These are phyloP conservation scores for Suhomyces bokatorum DNA, from an alignment of 1,139 yeast species.

Conservation along the genomic window DNA sequence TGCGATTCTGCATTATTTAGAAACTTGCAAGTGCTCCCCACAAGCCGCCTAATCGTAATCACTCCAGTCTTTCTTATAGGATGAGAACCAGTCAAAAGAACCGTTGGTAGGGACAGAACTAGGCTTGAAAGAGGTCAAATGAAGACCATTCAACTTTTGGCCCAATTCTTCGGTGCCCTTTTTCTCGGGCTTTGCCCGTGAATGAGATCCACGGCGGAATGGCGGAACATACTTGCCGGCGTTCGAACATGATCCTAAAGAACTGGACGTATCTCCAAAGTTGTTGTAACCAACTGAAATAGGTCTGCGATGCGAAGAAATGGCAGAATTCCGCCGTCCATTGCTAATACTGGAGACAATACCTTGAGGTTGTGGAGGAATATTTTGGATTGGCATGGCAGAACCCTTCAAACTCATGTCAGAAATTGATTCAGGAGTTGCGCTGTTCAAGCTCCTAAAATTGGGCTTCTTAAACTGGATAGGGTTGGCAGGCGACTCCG, in stretches of 20 bases:
- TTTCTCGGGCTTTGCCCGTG: constrained; percentile 12
- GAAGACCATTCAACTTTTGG: constrained; percentile 12
- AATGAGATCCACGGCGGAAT: constrained; percentile 53
- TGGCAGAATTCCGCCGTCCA: constrained; percentile 13
- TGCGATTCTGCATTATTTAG: neutral
- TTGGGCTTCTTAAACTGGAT: constrained; percentile 17
- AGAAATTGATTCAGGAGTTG: constrained; percentile 14
- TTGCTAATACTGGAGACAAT: neutral
- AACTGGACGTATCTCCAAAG: constrained; percentile 2
- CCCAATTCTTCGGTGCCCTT: constrained; percentile 10
- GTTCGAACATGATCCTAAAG: constrained; percentile 17
- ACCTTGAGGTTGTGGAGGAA: neutral
- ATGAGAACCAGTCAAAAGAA: constrained; percentile 39
- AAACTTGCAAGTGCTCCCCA: no score
- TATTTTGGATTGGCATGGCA: constrained; percentile 1
- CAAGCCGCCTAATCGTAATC: constrained; percentile 26
- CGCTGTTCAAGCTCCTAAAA: constrained; percentile 12
- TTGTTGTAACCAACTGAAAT: constrained; percentile 14
- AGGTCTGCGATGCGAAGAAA: constrained; percentile 13
- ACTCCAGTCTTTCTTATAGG: constrained; percentile 36
- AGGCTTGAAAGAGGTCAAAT: constrained; percentile 23
- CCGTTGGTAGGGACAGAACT: constrained; percentile 46
- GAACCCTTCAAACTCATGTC: constrained; percentile 6
- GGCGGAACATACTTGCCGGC: constrained; percentile 73
- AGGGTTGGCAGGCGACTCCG: constrained; percentile 6